phyloP scores from a whole-genome alignment of 805 yeast genomes.

The Pichia rugopelliculosa region DNA sequence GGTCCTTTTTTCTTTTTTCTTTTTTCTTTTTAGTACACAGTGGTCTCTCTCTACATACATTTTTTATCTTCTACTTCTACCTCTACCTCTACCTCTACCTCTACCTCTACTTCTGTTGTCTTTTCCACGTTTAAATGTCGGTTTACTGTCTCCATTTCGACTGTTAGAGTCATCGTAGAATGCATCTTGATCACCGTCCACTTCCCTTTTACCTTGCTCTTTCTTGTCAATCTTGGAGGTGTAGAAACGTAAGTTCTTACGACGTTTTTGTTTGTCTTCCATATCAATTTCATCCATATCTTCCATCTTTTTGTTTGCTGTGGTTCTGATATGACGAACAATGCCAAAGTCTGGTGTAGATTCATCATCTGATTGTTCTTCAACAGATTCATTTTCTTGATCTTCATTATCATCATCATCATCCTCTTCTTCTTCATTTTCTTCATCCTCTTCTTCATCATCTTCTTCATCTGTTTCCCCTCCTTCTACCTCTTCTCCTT shows the following conservation, averaged over 20 bases:
- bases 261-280: constrained; percentile 77
- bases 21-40: not conserved
- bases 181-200: constrained; percentile 7
- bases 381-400: constrained; percentile 13
- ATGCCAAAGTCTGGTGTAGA: constrained; percentile 23
- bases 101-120: not conserved
- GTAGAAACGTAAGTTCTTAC: constrained; percentile 83
- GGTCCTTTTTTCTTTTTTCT: not conserved
- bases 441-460: constrained; percentile 12
- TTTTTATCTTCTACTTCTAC: not conserved
- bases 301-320: constrained; percentile 40
- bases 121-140: not conserved
- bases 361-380: constrained; percentile 1
- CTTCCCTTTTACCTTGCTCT: not conserved
- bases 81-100: not conserved
- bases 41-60: not conserved
- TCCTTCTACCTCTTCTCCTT: constrained; percentile 22
- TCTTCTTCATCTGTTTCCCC: constrained; percentile 14
- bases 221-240: constrained; percentile 78
- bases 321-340: constrained; percentile 40
- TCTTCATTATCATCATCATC: constrained; percentile 12
- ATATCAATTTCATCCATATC: constrained; percentile 74
- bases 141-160: not conserved
- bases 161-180: constrained; percentile 3
- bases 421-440: constrained; percentile 18